Evolutionary conservation across 495 filamentous ascomycete species (phyloP).

Genomic region (Cladorrhinum samala): DNA sequence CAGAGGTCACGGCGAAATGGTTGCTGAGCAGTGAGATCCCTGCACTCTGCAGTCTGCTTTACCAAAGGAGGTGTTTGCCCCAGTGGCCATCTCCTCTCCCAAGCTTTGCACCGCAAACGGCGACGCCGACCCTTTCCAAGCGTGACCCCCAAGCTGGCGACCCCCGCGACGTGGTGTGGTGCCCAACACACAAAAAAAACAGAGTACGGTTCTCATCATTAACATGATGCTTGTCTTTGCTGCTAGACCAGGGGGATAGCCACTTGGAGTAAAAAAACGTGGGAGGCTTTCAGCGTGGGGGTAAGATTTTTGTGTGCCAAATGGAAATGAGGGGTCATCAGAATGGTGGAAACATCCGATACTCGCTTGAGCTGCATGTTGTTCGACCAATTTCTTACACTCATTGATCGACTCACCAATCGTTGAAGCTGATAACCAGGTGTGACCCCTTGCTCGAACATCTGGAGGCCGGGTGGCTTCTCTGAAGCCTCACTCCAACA

Average conservation of each 20-base stretch:
- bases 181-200: not conserved
- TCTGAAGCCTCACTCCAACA: not conserved
- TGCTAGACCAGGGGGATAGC: not conserved
- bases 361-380: conserved; percentile 6
- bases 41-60: not conserved
- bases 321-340: conserved; percentile 3
- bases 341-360: not conserved
- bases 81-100: not conserved
- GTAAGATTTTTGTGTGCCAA: conserved; percentile 1
- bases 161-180: not conserved
- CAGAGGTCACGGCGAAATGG: not conserved
- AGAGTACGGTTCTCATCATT: not conserved
- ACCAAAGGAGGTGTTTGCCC: not conserved
- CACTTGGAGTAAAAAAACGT: not conserved
- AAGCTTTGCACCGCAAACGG: conserved; percentile 1
- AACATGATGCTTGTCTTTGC: not conserved
- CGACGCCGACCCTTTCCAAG: conserved; percentile 3
- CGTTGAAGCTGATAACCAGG: not conserved
- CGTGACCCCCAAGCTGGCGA: conserved; percentile 2
- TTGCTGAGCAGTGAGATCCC: not conserved
- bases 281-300: conserved; percentile 3
- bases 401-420: conserved; percentile 1
- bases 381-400: not conserved
- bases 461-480: too few species aligned
- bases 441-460: not conserved